phyloP scores from a whole-genome alignment of 164 flowering plant species.

The Piper betle region DNA sequence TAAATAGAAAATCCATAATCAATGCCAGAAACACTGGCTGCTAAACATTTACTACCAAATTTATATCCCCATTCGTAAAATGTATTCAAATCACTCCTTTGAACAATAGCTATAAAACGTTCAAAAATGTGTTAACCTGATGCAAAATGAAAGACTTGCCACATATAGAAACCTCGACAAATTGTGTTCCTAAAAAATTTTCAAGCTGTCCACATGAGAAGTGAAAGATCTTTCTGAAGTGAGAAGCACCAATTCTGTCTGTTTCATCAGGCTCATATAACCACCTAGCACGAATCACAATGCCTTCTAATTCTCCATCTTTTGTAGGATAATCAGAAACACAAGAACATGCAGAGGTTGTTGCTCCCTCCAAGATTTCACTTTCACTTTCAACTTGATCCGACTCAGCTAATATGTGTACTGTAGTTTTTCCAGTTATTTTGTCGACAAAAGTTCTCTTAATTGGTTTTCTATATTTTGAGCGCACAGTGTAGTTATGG shows the following conservation, averaged over 20 bases:
- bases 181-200: slow-evolving; percentile 29
- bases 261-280: slow-evolving; percentile 67
- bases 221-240: slow-evolving; percentile 60
- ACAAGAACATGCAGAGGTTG: slow-evolving; percentile 5
- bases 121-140: slow-evolving; percentile 41
- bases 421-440: slow-evolving; percentile 12
- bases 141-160: slow-evolving; percentile 97
- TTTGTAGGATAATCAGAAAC: slow-evolving; percentile 12
- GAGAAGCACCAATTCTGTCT: slow-evolving; percentile 64
- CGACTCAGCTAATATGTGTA: slow-evolving; percentile 8
- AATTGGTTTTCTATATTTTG: slow-evolving; percentile 54
- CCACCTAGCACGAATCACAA: slow-evolving; percentile 60
- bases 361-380: slow-evolving; percentile 9
- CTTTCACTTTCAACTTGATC: slow-evolving; percentile 21
- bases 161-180: slow-evolving; percentile 59
- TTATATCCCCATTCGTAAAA: too few relatives aligned
- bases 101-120: too few relatives aligned
- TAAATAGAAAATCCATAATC: too few relatives aligned
- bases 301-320: slow-evolving; percentile 9
- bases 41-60: too few relatives aligned
- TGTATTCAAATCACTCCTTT: too few relatives aligned
- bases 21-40: too few relatives aligned
- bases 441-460: slow-evolving; percentile 10
- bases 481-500: slow-evolving; percentile 71
- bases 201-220: slow-evolving; percentile 68